Conservation (phyloP, 805 yeast genomes). For the Candida nitratophila region DNA sequence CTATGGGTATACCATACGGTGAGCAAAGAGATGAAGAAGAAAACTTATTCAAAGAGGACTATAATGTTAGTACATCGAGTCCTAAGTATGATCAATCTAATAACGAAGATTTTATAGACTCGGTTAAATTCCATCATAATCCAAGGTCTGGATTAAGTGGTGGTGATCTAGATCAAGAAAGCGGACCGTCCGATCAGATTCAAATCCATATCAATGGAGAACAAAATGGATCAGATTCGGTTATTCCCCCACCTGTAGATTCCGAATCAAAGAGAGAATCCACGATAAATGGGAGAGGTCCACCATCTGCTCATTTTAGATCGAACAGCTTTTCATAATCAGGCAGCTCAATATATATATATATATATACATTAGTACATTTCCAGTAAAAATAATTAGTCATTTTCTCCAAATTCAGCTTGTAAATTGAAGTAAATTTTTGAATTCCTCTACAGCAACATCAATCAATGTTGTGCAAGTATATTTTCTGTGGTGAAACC, state of each 20-base stretch:
- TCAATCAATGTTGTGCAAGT: too few species aligned
- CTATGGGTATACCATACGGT: not conserved
- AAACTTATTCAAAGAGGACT: not conserved
- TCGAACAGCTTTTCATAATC: not conserved
- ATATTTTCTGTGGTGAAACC: too few species aligned
- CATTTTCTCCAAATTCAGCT: too few species aligned
- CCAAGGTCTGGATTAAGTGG: not conserved
- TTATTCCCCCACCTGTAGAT: not conserved
- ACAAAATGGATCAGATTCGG: too few species aligned
- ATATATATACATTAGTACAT: too few species aligned
- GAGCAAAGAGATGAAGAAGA: not conserved
- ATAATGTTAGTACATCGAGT: not conserved
- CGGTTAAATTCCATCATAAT: not conserved
- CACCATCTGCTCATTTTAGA: not conserved
- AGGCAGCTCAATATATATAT: too few species aligned
- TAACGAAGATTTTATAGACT: not conserved
- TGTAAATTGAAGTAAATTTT: too few species aligned
- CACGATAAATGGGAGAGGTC: not conserved
- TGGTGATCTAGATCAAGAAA: not conserved
- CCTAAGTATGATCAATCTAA: not conserved
- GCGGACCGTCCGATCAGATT: not conserved
- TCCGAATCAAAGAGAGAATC: too few species aligned
- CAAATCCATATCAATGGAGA: too few species aligned
- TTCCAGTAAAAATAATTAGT: too few species aligned
- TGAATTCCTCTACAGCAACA: too few species aligned